These are phyloP conservation scores for Solanum medicagineum DNA, from an alignment of 257 asterid species.

Conservation along the genomic window DNA sequence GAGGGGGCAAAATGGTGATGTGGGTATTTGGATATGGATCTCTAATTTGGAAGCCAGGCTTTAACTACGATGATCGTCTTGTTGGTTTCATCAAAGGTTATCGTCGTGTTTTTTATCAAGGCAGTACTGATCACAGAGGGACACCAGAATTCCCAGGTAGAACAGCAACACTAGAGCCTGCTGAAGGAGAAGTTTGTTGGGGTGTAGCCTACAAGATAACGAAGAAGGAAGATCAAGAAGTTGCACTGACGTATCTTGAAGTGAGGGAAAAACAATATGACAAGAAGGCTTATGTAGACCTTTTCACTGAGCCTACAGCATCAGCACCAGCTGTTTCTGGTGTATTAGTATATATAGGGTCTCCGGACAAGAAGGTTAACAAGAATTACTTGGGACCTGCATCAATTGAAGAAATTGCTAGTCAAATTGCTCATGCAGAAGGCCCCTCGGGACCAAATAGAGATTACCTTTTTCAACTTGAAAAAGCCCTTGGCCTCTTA, in stretches of 20 bases:
- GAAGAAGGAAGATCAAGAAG: slow-evolving; percentile 52
- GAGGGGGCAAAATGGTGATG: slow-evolving; percentile 45
- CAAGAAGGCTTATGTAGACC: slow-evolving; percentile 59
- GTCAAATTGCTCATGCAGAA: slow-evolving; percentile 66
- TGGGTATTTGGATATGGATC: slow-evolving; percentile 99
- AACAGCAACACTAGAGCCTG: slow-evolving; percentile 86
- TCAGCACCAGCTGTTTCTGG: slow-evolving; percentile 46
- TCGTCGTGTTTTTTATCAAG: slow-evolving; percentile 95
- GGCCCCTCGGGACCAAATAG: slow-evolving; percentile 98
- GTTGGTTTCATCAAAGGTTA: slow-evolving; percentile 76
- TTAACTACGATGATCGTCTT: slow-evolving; percentile 62
- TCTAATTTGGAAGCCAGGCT: slow-evolving; percentile 87
- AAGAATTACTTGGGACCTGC: slow-evolving; percentile 85
- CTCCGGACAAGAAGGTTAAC: slow-evolving; percentile 69
- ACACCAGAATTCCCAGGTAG: slow-evolving; percentile 89
- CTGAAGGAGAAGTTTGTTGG: slow-evolving; percentile 77
- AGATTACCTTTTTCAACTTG: slow-evolving; percentile 92
- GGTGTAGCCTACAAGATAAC: slow-evolving; percentile 86
- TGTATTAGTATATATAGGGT: slow-evolving; percentile 72
- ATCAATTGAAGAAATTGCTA: slow-evolving; percentile 71
- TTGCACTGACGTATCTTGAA: slow-evolving; percentile 83
- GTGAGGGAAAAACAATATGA: slow-evolving; percentile 98
- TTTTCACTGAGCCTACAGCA: slow-evolving; percentile 49
- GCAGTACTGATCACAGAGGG: slow-evolving; percentile 98
- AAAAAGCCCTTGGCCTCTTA: slow-evolving; percentile 60